Base-by-base conservation (phyloP, 768 basidiomycete genomes). In the Suillus sp. region DNA sequence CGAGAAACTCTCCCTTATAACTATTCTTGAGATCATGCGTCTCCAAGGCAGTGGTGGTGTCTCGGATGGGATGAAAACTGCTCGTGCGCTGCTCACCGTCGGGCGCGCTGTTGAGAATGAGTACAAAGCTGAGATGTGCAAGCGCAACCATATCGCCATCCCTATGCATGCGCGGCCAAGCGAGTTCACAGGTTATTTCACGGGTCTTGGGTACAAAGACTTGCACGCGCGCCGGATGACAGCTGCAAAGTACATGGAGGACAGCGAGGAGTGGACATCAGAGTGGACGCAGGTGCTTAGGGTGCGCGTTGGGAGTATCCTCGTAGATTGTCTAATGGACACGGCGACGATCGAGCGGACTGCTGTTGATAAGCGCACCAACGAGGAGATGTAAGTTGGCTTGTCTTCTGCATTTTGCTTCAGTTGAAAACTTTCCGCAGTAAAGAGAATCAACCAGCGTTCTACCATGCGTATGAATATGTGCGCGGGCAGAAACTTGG, bases 401-500 rank as follows among this genome's bases (percentile, higher is more conserved):
- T 60, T 42, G 30, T 62, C 37, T 55, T 32, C 47, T 63, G 53
- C 61, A 9, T 50, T 1, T n/a, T 55, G 43, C 59, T 22, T 37
- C 35, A 25, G 37, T 62, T 69, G 32, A 69, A 59, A 4, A 55
- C 40, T 13, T n/a, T 51, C 16, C 60, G 5, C 66, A 92, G 90
- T 43, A 78, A 83, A 35, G 95, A 97, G 74, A 78, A 80, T 22
- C 96, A 98, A 68, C 92, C 92, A 0, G 96, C 96, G 1, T 95
- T 99, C 77, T 88, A 86, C 60, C 95, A 97, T 70, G 83, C 87
- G 2, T 97, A 97, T 72, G 96, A 98, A 75, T 96, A 95, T 72
- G 73, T 89, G n/a, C 86, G 92, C n/a, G 95, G 96, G 1, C 88
- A 88, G 65, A 96, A 95, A 72, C 83, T 97, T n/a, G 96, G 96